A percentile compares a stretch with the other conserved stretches of the same genome.
These are phyloP conservation scores for Penicillium sp. DNA, from an alignment of 2,329 filamentous ascomycete genomes.

Conservation along the genomic window DNA sequence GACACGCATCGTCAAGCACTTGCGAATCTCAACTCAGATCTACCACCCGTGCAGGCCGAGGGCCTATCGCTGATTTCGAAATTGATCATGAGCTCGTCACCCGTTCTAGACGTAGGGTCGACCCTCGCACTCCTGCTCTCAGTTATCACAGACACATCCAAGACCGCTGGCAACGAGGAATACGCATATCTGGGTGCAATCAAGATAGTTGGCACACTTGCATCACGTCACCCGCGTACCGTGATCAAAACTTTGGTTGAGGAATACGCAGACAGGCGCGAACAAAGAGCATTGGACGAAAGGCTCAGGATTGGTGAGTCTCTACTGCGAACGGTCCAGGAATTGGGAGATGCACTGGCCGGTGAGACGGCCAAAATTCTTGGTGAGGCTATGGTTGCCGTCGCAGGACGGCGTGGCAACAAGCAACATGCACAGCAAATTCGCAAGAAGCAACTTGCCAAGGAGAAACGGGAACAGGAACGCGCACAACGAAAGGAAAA, in stretches of 20 bases:
- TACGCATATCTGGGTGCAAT: conserved; percentile 47
- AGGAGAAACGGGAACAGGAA: conserved; percentile 26
- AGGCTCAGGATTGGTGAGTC: conserved; percentile 44
- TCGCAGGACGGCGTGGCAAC: conserved; percentile 40
- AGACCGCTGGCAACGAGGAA: conserved; percentile 37
- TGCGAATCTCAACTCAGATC: conserved; percentile 39
- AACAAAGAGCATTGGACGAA: conserved; percentile 39
- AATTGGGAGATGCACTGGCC: conserved; percentile 38
- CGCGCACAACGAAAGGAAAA: conserved; percentile 30
- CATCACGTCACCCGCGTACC: conserved; percentile 43
- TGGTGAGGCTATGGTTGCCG: conserved; percentile 39
- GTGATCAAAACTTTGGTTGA: conserved; percentile 42
- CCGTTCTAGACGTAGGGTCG: conserved; percentile 44
- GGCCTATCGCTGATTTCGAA: conserved; percentile 42
- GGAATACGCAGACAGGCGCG: conserved; percentile 39
- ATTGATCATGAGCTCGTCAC: conserved; percentile 41
- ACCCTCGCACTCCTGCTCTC: conserved; percentile 42
- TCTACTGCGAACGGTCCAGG: conserved; percentile 42
- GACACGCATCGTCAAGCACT: conserved; percentile 43
- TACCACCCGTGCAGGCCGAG: conserved; percentile 45
- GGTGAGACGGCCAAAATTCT: conserved; percentile 40
- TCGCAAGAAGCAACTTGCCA: conserved; percentile 29
- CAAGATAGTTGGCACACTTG: conserved; percentile 41
- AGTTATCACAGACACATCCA: conserved; percentile 36
- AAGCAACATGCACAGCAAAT: conserved; percentile 36